Base-by-base conservation (phyloP, 2,329 filamentous ascomycete genomes). In the Fusarium sp. region DNA sequence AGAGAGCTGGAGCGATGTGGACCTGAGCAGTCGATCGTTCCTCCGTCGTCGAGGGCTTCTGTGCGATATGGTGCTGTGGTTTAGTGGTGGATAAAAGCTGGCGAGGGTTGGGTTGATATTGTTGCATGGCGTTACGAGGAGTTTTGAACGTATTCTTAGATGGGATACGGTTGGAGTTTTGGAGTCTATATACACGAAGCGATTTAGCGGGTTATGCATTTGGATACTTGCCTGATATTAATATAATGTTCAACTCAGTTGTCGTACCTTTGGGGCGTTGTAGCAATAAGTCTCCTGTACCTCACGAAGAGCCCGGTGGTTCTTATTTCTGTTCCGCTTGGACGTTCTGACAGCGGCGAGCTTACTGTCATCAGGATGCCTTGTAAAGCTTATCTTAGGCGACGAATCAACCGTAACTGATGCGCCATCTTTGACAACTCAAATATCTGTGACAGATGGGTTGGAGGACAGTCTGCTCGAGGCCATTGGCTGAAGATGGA, bases 1-100 rank as follows among this genome's bases (percentile, higher is more conserved):
- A 62, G 74, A 8, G 77, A 78, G 50, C 38, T 78, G 61, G 70
- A 69, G 36, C 16, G 54, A 2, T 70, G 20, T 6, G 64, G 33
- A 1, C 64, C 68, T 6, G 67, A 71, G 10, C 68, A 71, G 16
- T 70, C 68, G 29, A 54, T 62, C n/a, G 44, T 49, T 11, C 54
- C 55, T 11, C 68, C 62, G 13, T 70, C 68, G 8, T 70, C 68
- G 50, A 61, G 68, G 3, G 68, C 68, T 33, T 70, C 68, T 18
- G 53, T 54, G 13, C 56, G 68, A 3, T 70, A 70, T 16, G 68
- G 68, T n/a, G 57, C 68, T 27, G 54, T 70, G 36, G 57, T 65
- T 18, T 70, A 54, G 29, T 50, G 53, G 31, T 11, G 55, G 14
- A 7, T 8, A 65, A 40, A 58, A 51, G 29, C 29, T 25, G 13